Base-by-base conservation (phyloP, 768 basidiomycete genomes). In the Rhizopogon salebrosus region DNA sequence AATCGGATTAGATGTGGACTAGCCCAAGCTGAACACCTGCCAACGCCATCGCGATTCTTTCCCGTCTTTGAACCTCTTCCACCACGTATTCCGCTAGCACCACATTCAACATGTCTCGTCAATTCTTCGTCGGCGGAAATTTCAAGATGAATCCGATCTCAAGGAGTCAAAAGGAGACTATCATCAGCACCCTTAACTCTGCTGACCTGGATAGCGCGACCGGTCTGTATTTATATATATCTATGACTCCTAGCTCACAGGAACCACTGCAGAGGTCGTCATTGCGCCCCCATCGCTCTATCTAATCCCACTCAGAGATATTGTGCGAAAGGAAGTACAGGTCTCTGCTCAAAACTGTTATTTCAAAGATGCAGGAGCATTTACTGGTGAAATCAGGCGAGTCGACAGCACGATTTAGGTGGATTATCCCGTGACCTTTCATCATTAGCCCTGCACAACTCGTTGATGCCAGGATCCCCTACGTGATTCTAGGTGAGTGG, bases 51-150 rank as follows among this genome's bases (percentile, higher is more conserved):
- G 23, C 16, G 13, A 34, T 14, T 49, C 43, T 26, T 3, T 42
- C 50, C 11, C 5, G 20, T 52, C 46, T n/a, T 29, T 29, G 11
- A 52, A 24, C 23, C 29, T 26, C 35, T 35, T 11, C 36, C 3
- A 29, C 48, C 46, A 14, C n/a, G n/a, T 26, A 36, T n/a, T 16
- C 45, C n/a, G 29, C 3, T 22, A 29, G 18, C 35, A 5, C 24
- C 6, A n/a, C n/a, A 40, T 13, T 38, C 60, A 66, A 58, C 49
- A 88, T 89, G 89, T 54, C 85, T 56, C 91, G 92, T 65, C 75
- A 83, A 70, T 95, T 95, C 76, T 95, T 97, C 66, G 93, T 91
- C 62, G 95, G 95, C 57, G 92, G 94, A 27, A 98, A 98, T 81
- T 98, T 95, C 83, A 99, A 98, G 79, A 87, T 98, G 86, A 95